These are phyloP conservation scores for Populus euphratica DNA, from an alignment of 345 rosid species.

Conservation along the genomic window DNA sequence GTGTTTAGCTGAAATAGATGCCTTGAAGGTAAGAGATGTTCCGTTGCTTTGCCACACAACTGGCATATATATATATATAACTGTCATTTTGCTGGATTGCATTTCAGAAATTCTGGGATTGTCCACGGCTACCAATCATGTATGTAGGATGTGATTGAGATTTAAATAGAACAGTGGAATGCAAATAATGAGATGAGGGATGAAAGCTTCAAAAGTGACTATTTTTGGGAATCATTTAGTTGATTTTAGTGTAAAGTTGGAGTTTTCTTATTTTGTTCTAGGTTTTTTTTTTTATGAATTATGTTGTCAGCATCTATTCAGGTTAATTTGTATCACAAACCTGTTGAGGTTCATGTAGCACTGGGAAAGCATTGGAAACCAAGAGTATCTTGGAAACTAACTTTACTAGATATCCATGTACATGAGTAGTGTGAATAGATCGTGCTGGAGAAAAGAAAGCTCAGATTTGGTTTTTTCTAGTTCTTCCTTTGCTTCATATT, in stretches of 20 bases:
- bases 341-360: background rate
- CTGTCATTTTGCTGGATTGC: background rate
- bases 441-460: too few species aligned
- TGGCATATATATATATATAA: background rate
- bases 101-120: background rate
- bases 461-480: too few species aligned
- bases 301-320: background rate
- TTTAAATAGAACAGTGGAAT: background rate
- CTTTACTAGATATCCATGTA: background rate
- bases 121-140: too few species aligned
- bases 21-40: constrained; percentile 52
- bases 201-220: background rate
- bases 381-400: background rate
- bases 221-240: background rate
- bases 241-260: background rate
- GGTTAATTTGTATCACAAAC: background rate
- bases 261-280: background rate
- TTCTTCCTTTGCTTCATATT: too few species aligned
- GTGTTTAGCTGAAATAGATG: constrained; percentile 63
- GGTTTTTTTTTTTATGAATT: background rate
- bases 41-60: background rate
- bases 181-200: too few species aligned
- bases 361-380: background rate
- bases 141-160: background rate
- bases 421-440: too few species aligned